These are phyloP conservation scores for Ustilago bromivora DNA, from an alignment of 1,284 basidiomycete genomes.

Conservation along the genomic window DNA sequence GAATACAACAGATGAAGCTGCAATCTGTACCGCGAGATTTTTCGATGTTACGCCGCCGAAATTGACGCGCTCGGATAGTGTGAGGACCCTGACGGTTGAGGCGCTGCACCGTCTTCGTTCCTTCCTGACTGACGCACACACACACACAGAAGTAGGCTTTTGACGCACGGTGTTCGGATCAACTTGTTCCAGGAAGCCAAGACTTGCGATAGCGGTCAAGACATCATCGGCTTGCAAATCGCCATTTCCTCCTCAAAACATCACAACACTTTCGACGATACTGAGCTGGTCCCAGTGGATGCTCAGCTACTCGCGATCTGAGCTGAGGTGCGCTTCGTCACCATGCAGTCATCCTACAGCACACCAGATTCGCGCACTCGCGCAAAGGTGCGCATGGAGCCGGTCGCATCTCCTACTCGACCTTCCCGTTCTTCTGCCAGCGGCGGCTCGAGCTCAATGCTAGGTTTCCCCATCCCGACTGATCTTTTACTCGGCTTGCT, in stretches of 20 bases:
- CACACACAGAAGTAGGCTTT: too few species aligned
- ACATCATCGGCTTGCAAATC: neutral
- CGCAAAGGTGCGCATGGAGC: constrained; percentile 41
- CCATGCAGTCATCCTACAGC: constrained; percentile 31
- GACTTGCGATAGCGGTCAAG: neutral
- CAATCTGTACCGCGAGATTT: neutral
- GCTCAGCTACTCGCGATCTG: neutral
- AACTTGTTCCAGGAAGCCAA: constrained; percentile 1
- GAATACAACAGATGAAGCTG: neutral
- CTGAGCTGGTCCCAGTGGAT: constrained; percentile 24
- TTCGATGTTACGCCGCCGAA: neutral
- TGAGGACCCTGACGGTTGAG: constrained; percentile 1
- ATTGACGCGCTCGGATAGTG: neutral
- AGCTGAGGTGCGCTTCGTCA: constrained; percentile 1
- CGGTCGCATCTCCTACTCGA: constrained; percentile 12
- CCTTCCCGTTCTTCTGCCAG: constrained; percentile 5
- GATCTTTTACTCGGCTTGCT: constrained; percentile 65
- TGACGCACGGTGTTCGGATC: constrained; percentile 5
- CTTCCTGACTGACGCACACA: neutral
- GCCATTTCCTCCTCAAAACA: neutral
- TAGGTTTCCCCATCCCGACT: constrained; percentile 60
- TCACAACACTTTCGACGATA: neutral
- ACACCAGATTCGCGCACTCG: constrained; percentile 42
- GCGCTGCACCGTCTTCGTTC: neutral
- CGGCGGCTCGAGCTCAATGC: constrained; percentile 13